A percentile compares a stretch with the other conserved stretches of the same genome.
phyloP scores from a whole-genome alignment of 176 grass and related monocot genomes.

The Rhynchospora pubera region DNA sequence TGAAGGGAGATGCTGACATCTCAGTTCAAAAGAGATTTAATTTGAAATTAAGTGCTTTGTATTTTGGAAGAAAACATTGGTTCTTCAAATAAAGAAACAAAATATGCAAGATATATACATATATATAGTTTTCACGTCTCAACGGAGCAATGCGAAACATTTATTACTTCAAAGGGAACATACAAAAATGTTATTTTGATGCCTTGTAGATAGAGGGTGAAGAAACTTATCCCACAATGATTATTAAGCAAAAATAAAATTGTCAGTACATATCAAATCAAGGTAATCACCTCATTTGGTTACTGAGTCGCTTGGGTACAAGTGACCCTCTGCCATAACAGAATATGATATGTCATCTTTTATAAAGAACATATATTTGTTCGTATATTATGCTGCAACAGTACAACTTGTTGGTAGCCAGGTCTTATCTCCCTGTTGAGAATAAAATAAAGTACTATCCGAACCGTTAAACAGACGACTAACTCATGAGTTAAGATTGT shows the following conservation, averaged over 20 bases:
- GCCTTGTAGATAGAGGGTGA: not conserved
- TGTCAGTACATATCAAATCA: not conserved
- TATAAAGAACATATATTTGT: conserved; percentile 5
- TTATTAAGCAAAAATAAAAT: not conserved
- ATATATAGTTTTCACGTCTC: not conserved
- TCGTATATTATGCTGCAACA: not conserved
- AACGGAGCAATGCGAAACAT: not conserved
- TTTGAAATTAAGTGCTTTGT: not conserved
- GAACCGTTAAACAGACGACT: no score
- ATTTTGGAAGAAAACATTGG: not conserved
- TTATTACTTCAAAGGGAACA: not conserved
- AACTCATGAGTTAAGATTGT: no score
- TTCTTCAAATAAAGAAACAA: not conserved
- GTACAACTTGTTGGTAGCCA: not conserved
- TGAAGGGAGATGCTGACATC: conserved; percentile 12
- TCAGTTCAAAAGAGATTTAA: not conserved
- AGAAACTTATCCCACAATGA: not conserved
- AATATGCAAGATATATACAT: not conserved
- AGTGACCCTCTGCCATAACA: conserved; percentile 22
- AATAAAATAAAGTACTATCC: no score
- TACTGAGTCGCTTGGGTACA: conserved; percentile 8
- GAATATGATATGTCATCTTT: conserved; percentile 24
- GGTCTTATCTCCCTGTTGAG: not conserved
- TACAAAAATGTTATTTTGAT: not conserved
- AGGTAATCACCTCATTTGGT: conserved; percentile 7